These are phyloP conservation scores for Hyphopichia burtonii DNA, from an alignment of 1,139 yeast species.

Conservation along the genomic window DNA sequence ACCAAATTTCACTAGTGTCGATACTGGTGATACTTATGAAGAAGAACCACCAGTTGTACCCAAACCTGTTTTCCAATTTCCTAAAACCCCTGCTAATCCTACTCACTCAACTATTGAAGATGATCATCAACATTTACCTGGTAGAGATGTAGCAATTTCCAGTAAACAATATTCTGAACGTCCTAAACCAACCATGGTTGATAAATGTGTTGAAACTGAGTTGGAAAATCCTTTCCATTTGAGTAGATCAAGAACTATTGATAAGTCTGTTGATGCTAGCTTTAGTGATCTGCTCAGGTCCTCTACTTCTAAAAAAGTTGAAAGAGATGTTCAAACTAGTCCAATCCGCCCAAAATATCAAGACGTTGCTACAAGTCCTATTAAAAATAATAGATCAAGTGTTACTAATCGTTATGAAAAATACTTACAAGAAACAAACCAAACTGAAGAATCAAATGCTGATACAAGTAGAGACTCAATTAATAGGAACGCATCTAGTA, in stretches of 20 bases:
- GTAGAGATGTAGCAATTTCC: constrained; percentile 4
- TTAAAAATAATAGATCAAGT: not conserved
- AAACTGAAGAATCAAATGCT: not conserved
- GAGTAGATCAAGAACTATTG: not conserved
- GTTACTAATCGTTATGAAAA: constrained; percentile 4
- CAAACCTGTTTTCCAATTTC: not conserved
- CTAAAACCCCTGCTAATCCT: not conserved
- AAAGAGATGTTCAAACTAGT: not conserved
- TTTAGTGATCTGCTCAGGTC: not conserved
- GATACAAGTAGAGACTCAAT: not conserved
- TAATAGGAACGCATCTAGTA: not conserved
- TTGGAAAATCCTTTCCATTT: not conserved
- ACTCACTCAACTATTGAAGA: not conserved
- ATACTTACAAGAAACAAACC: constrained; percentile 2
- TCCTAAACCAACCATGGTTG: constrained; percentile 3
- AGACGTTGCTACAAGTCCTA: not conserved
- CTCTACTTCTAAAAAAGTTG: not conserved
- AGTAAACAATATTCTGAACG: not conserved
- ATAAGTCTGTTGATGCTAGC: not conserved
- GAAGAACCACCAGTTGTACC: not conserved
- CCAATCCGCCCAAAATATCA: not conserved
- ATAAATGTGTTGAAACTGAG: constrained; percentile 2
- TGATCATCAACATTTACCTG: not conserved
- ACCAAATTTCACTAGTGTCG: constrained; percentile 60
- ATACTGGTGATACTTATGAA: constrained; percentile 19